phyloP scores from a whole-genome alignment of 768 basidiomycete genomes.

The Mycena olivaceomarginata region DNA sequence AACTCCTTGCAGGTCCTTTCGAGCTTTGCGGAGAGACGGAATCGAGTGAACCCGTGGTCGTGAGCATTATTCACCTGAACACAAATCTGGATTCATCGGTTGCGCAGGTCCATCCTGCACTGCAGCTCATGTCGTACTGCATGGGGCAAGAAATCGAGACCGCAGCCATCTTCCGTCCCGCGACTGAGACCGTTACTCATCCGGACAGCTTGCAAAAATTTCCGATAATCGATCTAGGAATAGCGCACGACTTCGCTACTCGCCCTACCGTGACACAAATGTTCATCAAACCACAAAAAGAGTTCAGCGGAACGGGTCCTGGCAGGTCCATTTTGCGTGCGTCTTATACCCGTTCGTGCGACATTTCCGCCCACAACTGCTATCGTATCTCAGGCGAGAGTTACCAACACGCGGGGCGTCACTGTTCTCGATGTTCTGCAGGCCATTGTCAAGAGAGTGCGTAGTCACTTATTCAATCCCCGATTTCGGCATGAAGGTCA shows the following conservation, averaged over 20 bases:
- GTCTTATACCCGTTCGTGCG: not conserved
- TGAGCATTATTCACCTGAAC: not conserved
- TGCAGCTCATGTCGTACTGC: conserved; percentile 17
- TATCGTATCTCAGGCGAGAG: conserved; percentile 8
- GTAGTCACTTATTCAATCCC: not conserved
- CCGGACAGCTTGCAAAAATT: not conserved
- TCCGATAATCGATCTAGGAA: conserved; percentile 9
- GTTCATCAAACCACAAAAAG: not conserved
- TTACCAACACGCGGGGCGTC: conserved; percentile 5
- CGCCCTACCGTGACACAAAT: conserved; percentile 22
- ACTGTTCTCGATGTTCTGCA: conserved; percentile 12
- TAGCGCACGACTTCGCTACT: conserved; percentile 19
- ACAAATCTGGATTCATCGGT: not conserved
- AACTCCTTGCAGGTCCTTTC: not conserved
- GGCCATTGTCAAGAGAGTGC: conserved; percentile 13
- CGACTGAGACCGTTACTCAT: not conserved
- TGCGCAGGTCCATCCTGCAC: conserved; percentile 6
- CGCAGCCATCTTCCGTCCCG: conserved; percentile 3
- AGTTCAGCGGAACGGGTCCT: not conserved
- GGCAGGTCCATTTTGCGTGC: conserved; percentile 14
- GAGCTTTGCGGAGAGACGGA: not conserved
- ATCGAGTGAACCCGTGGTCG: not conserved
- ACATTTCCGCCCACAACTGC: not conserved
- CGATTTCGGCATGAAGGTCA: not conserved
- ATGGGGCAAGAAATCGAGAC: conserved; percentile 12